Conservation (phyloP, 2,329 filamentous ascomycete genomes). For the Microsporum canis region DNA sequence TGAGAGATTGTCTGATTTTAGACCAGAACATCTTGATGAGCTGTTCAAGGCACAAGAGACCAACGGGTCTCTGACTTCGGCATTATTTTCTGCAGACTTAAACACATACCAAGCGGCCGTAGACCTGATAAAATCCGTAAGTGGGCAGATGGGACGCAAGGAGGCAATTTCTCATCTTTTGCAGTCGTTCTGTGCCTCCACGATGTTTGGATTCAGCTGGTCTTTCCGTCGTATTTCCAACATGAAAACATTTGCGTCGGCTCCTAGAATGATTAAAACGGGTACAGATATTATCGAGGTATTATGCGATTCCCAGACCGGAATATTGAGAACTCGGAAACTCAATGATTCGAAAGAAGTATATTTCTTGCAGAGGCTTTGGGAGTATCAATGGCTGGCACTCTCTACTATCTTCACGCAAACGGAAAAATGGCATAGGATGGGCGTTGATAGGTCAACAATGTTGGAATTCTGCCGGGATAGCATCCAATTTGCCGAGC, state of each 20-base stretch:
- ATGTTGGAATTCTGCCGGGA: constrained; percentile 94
- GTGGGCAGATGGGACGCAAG: constrained; percentile 52
- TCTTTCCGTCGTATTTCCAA: constrained; percentile 46
- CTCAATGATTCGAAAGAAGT: constrained; percentile 50
- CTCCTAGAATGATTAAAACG: constrained; percentile 49
- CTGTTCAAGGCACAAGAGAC: constrained; percentile 58
- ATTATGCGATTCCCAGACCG: constrained; percentile 52
- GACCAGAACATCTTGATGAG: constrained; percentile 53
- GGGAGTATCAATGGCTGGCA: constrained; percentile 72
- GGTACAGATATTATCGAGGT: constrained; percentile 52
- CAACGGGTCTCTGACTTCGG: constrained; percentile 62
- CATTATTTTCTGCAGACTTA: constrained; percentile 70
- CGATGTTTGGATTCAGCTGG: constrained; percentile 45
- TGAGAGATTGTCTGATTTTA: constrained; percentile 67
- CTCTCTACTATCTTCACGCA: constrained; percentile 70
- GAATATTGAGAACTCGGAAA: constrained; percentile 48
- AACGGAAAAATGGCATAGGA: constrained; percentile 71
- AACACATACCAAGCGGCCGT: constrained; percentile 69
- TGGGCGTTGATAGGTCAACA: constrained; percentile 55
- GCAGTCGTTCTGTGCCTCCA: constrained; percentile 45
- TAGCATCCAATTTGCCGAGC: constrained; percentile 85
- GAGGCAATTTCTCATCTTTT: constrained; percentile 53
- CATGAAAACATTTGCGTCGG: constrained; percentile 49
- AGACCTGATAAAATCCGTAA: constrained; percentile 72
- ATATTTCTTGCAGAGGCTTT: constrained; percentile 61